Evolutionary conservation across 73 alveolate genomes (phyloP).

Genomic region (Paramecium tetraurelia): DNA sequence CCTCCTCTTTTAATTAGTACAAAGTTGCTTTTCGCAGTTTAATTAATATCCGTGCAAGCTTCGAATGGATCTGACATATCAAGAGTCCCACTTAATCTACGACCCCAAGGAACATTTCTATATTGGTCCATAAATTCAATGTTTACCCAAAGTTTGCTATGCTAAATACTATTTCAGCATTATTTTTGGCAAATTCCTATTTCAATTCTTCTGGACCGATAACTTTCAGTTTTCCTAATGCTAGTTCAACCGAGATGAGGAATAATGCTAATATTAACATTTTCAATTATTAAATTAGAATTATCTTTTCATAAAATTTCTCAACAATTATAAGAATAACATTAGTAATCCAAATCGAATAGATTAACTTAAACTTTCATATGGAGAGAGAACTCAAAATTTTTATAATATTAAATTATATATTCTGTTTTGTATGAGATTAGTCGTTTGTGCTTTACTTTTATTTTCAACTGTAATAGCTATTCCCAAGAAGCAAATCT

Average conservation of each 20-base stretch:
- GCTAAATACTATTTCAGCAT: neutral
- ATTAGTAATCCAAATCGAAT: neutral
- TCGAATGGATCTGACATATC: neutral
- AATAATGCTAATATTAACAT: neutral
- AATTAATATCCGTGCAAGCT: neutral
- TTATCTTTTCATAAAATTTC: neutral
- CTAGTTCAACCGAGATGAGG: neutral
- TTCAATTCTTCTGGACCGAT: neutral
- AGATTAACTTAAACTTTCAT: neutral
- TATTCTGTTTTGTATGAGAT: neutral
- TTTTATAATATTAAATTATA: neutral
- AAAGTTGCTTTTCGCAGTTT: neutral
- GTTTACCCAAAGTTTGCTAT: constrained; percentile 21
- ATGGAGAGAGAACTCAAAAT: neutral
- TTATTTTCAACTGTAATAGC: neutral
- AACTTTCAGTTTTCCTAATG: neutral
- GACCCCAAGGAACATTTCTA: constrained; percentile 49
- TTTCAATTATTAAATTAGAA: neutral
- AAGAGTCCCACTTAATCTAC: neutral
- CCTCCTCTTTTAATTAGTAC: constrained; percentile 70
- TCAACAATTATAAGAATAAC: neutral
- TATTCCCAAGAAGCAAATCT: neutral
- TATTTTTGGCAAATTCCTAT: neutral
- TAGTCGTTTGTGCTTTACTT: neutral
- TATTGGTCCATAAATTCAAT: neutral